Evolutionary conservation across 441 rosid species (phyloP).

Genomic region (Populus hybrid): DNA sequence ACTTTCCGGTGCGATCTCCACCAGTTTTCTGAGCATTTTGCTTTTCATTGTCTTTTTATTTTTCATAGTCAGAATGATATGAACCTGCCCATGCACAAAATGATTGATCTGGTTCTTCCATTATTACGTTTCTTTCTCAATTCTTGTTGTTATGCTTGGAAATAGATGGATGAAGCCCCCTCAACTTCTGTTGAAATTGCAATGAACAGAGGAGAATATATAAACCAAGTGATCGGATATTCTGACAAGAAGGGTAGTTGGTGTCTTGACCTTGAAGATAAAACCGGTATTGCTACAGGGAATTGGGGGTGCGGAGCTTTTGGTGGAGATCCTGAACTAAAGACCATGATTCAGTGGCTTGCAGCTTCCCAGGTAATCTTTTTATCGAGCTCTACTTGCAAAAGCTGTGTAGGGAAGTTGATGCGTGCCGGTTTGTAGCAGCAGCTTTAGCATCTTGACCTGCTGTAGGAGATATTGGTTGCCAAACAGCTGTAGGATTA

Average conservation of each 20-base stretch:
- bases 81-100: not conserved
- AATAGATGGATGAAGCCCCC: slow-evolving; percentile 38
- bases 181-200: slow-evolving; percentile 25
- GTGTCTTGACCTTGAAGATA: slow-evolving; percentile 35
- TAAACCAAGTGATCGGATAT: slow-evolving; percentile 15
- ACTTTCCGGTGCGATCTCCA: slow-evolving; percentile 17
- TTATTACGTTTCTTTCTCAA: not conserved
- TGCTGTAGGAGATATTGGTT: not conserved
- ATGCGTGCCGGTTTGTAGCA: not conserved
- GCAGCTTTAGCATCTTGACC: not conserved
- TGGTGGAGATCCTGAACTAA: slow-evolving; percentile 92
- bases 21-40: not conserved
- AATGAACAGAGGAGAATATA: slow-evolving; percentile 26
- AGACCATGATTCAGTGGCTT: slow-evolving; percentile 89
- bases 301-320: slow-evolving; percentile 99
- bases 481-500: not conserved
- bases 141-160: slow-evolving; percentile 14
- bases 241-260: slow-evolving; percentile 24
- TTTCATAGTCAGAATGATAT: not conserved
- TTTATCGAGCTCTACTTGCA: not conserved
- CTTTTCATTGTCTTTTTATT: not conserved
- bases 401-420: not conserved
- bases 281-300: slow-evolving; percentile 72
- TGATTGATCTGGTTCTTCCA: not conserved
- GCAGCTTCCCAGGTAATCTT: slow-evolving; percentile 84